A percentile compares a stretch with the other conserved stretches of the same genome.
These are phyloP conservation scores for Salmacisia buchloeana DNA, from an alignment of 1,284 basidiomycete genomes.

Conservation along the genomic window DNA sequence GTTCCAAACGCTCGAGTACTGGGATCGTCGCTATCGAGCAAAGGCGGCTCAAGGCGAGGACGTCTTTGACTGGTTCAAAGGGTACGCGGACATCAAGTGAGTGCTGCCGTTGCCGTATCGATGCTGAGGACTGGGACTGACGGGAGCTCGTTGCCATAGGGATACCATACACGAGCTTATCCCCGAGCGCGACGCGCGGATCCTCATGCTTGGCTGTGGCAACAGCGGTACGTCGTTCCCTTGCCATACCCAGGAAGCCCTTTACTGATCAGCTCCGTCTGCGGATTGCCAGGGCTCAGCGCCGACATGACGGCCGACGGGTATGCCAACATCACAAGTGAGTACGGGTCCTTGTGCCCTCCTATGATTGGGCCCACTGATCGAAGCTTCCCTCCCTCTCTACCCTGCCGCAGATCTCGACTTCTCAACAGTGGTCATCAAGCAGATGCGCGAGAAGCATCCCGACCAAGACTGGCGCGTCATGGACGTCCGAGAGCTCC, in stretches of 20 bases:
- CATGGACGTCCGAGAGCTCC: constrained; percentile 43
- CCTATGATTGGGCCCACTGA: not conserved
- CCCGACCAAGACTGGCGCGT: constrained; percentile 33
- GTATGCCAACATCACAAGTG: constrained; percentile 31
- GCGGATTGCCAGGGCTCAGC: constrained; percentile 21
- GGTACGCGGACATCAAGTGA: constrained; percentile 3
- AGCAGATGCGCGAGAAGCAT: constrained; percentile 23
- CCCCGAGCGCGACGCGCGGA: constrained; percentile 21
- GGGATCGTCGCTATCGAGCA: constrained; percentile 1
- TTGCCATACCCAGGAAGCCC: not conserved
- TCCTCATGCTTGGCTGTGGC: constrained; percentile 47
- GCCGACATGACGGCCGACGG: constrained; percentile 32
- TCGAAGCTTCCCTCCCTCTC: constrained; percentile 14
- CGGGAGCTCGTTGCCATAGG: not conserved
- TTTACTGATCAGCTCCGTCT: not conserved
- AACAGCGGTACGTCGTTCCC: constrained; percentile 28
- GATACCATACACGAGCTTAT: constrained; percentile 32
- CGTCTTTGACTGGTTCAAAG: constrained; percentile 3
- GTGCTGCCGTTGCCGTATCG: not conserved
- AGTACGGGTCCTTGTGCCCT: constrained; percentile 2
- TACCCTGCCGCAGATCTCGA: constrained; percentile 24
- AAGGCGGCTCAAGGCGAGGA: constrained; percentile 4
- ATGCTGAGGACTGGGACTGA: not conserved
- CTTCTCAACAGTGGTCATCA: constrained; percentile 34
- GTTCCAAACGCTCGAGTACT: constrained; percentile 5